Conservation (phyloP, 345 rosid genomes). For the Eucalyptus viminalis region DNA sequence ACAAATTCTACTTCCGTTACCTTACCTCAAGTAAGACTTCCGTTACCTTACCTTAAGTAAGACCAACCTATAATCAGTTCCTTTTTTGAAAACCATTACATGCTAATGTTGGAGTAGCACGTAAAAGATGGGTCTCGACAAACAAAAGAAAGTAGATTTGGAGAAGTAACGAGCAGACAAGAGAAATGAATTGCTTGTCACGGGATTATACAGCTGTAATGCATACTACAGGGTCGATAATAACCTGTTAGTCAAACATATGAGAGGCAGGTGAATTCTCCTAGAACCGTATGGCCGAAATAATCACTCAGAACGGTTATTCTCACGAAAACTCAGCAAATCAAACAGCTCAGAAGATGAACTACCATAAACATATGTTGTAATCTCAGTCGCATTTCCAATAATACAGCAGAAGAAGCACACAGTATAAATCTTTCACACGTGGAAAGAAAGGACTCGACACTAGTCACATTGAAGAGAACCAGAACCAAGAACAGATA, state of each 20-base stretch:
- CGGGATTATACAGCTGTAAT: not conserved
- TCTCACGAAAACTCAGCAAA: not conserved
- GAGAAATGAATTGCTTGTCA: not conserved
- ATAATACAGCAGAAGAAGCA: not conserved
- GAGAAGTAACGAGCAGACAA: not conserved
- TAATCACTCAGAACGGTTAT: not conserved
- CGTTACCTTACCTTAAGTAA: not conserved
- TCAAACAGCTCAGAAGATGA: not conserved
- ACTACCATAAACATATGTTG: not conserved
- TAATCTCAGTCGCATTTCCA: not conserved
- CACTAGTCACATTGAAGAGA: not conserved
- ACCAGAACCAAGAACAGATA: slow-evolving; percentile 1
- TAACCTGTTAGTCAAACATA: not conserved
- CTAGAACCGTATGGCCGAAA: not conserved
- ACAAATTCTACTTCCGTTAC: not conserved
- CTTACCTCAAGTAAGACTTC: not conserved
- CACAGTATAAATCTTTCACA: not conserved
- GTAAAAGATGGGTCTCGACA: not conserved
- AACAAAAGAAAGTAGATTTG: not conserved
- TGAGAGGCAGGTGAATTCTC: not conserved
- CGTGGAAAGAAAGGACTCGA: not conserved
- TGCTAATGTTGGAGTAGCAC: not conserved
- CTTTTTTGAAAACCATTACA: not conserved
- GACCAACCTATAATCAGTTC: not conserved
- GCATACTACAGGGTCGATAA: not conserved